These are phyloP conservation scores for Sclerotinia subarctica DNA, from an alignment of 2,329 filamentous ascomycete genomes.

Conservation along the genomic window DNA sequence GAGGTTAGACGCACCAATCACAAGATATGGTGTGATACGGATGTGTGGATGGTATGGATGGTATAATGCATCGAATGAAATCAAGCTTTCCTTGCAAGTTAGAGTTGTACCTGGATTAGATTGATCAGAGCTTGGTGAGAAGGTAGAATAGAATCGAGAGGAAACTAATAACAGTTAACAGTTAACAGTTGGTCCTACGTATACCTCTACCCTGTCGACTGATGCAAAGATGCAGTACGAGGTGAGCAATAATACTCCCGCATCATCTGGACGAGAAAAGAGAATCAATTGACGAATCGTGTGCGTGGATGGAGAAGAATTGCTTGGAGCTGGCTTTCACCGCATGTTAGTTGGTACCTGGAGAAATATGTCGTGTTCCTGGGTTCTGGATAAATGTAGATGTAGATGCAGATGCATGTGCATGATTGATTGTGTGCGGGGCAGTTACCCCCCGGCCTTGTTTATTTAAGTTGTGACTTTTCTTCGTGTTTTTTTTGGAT, in stretches of 20 bases:
- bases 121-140: not conserved
- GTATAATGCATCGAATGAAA: not conserved
- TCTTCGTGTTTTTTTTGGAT: not conserved
- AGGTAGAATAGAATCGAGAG: not conserved
- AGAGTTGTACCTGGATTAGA: not conserved
- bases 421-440: not conserved
- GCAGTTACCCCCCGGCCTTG: not conserved
- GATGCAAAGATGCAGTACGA: not conserved
- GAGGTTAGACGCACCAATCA: not conserved
- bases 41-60: not conserved
- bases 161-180: not conserved
- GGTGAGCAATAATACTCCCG: not conserved
- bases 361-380: not conserved
- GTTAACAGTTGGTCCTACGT: not conserved
- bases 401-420: too few relatives aligned
- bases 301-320: not conserved
- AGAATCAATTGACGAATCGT: not conserved
- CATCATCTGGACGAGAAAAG: not conserved
- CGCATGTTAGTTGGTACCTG: constrained; percentile 2
- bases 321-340: not conserved
- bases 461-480: not conserved
- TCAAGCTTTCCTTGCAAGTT: not conserved
- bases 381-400: not conserved
- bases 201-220: not conserved
- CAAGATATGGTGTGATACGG: not conserved